A percentile compares a stretch with the other conserved stretches of the same genome.
phyloP scores from a whole-genome alignment of 495 filamentous ascomycete genomes.

The Neurospora pannonica region DNA sequence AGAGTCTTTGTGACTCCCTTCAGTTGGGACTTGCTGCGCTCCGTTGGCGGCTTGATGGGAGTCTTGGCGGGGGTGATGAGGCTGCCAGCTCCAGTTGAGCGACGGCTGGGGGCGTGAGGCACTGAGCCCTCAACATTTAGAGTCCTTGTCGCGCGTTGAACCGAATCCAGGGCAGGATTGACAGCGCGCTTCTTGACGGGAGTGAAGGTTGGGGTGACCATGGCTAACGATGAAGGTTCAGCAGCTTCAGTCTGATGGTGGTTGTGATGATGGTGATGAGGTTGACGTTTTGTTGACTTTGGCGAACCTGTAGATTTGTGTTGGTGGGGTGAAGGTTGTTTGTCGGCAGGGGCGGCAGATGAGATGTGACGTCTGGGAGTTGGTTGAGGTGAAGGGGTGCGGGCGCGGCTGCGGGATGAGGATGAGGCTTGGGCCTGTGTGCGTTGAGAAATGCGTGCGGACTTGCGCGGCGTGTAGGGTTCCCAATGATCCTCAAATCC shows the following conservation, averaged over 20 bases:
- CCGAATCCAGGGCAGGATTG: slow-evolving; percentile 20
- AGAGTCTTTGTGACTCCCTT: slow-evolving; percentile 63
- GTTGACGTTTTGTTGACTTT: slow-evolving; percentile 16
- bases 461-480: slow-evolving; percentile 56
- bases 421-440: slow-evolving; percentile 5
- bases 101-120: neutral
- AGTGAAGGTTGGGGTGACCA: slow-evolving; percentile 34
- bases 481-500: slow-evolving; percentile 62
- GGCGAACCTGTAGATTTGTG: slow-evolving; percentile 20
- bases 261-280: neutral
- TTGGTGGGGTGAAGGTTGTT: slow-evolving; percentile 23
- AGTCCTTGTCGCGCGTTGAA: slow-evolving; percentile 30
- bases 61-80: slow-evolving; percentile 90
- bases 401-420: slow-evolving; percentile 6
- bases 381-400: slow-evolving; percentile 36
- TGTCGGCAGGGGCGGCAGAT: slow-evolving; percentile 21
- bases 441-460: slow-evolving; percentile 39
- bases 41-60: slow-evolving; percentile 59
- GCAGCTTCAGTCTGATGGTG: neutral
- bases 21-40: slow-evolving; percentile 42
- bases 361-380: slow-evolving; percentile 24
- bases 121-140: slow-evolving; percentile 18
- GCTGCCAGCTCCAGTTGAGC: slow-evolving; percentile 34
- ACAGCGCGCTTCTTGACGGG: slow-evolving; percentile 41
- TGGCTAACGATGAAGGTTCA: slow-evolving; percentile 14